Percentiles rank a stretch among this genome's conserved stretches.
Evolutionary conservation across 805 yeast genomes (phyloP).

Genomic region (Metschnikowia aberdeeniae): DNA sequence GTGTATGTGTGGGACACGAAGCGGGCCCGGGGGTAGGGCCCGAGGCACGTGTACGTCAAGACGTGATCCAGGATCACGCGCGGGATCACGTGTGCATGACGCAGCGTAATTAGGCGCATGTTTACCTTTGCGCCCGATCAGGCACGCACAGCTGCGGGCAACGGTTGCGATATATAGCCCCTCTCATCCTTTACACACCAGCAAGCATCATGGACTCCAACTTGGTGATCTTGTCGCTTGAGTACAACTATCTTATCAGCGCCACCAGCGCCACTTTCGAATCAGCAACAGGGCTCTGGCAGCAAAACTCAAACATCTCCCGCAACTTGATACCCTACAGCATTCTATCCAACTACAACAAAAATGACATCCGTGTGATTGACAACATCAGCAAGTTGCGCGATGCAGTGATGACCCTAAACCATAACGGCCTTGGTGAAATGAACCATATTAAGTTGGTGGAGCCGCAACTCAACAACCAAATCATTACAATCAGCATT

Average conservation of each 20-base stretch:
- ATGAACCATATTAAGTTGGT: slow-evolving; percentile 19
- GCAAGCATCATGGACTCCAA: slow-evolving; percentile 15
- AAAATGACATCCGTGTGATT: slow-evolving; percentile 12
- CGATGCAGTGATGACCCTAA: slow-evolving; percentile 10
- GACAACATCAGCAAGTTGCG: slow-evolving; percentile 15
- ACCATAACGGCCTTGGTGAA: slow-evolving; percentile 16
- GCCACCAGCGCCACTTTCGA: slow-evolving; percentile 20
- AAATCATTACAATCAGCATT: slow-evolving; percentile 33
- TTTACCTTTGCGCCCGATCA: slow-evolving; percentile 5
- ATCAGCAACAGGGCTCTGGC: slow-evolving; percentile 36
- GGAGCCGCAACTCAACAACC: slow-evolving; percentile 32
- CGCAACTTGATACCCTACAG: slow-evolving; percentile 16
- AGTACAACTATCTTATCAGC: slow-evolving; percentile 24
- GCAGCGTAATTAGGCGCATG: slow-evolving; percentile 1
- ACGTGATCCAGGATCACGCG: not conserved
- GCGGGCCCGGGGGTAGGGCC: slow-evolving; percentile 17
- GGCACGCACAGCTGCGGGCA: not conserved
- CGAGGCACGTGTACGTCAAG: too few relatives aligned
- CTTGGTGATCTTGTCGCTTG: slow-evolving; percentile 25
- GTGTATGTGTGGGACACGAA: slow-evolving; percentile 82
- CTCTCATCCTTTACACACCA: not conserved
- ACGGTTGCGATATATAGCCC: not conserved
- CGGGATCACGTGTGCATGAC: too few relatives aligned
- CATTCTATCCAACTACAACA: slow-evolving; percentile 8
- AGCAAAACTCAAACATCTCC: slow-evolving; percentile 15